These are phyloP conservation scores for Cryptosporidium muris DNA, from an alignment of 169 alveolate species.

Conservation along the genomic window DNA sequence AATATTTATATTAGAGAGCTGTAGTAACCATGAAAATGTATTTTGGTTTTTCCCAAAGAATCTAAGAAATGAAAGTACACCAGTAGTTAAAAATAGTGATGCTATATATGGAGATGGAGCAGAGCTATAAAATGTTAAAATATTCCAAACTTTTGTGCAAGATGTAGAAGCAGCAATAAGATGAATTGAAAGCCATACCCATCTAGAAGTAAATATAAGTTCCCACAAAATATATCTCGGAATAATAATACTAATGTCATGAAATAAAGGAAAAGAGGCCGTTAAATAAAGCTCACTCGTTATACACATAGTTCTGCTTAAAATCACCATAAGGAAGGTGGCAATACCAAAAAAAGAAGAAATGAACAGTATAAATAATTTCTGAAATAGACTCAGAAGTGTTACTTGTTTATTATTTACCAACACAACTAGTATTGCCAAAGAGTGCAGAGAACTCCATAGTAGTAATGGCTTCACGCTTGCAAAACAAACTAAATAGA, in stretches of 20 bases:
- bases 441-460: conserved; percentile 35
- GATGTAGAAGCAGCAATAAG: conserved; percentile 43
- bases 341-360: not conserved
- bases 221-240: conserved; percentile 70
- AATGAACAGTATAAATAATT: not conserved
- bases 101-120: conserved; percentile 8
- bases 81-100: conserved; percentile 31
- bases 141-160: conserved; percentile 12
- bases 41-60: conserved; percentile 63
- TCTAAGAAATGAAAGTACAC: conserved; percentile 47
- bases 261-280: conserved; percentile 40
- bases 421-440: not conserved
- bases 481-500: conserved; percentile 17
- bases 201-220: conserved; percentile 56
- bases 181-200: conserved; percentile 61
- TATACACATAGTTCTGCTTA: conserved; percentile 44
- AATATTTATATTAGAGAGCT: not conserved
- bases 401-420: too few relatives aligned
- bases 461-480: conserved; percentile 23
- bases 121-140: conserved; percentile 25
- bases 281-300: conserved; percentile 50
- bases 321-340: conserved; percentile 10
- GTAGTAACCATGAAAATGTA: conserved; percentile 19
- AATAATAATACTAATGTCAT: conserved; percentile 26
- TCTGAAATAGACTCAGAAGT: not conserved